Percentiles rank a stretch among this genome's conserved stretches.
Conservation (phyloP, 148 eudicot genomes). For the Arctostaphylos glauca region DNA sequence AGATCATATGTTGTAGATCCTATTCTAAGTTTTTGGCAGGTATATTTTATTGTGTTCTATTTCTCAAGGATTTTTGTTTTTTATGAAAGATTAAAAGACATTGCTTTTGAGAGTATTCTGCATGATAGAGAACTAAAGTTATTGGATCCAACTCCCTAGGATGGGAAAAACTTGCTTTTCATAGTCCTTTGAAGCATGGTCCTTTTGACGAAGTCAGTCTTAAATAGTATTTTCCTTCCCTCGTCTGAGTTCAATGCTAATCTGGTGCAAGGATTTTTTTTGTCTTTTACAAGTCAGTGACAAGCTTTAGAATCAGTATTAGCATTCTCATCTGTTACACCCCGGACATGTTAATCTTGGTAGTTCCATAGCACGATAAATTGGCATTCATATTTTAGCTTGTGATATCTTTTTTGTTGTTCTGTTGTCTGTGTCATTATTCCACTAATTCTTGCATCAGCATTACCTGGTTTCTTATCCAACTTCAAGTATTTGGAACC, state of each 20-base stretch:
- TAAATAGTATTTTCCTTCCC: neutral
- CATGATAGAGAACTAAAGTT: neutral
- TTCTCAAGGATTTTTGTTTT: neutral
- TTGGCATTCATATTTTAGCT: neutral
- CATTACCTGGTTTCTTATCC: neutral
- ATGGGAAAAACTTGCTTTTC: neutral
- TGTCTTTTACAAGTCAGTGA: neutral
- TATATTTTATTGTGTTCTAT: constrained; percentile 25
- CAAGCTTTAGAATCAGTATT: neutral
- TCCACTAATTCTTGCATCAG: neutral
- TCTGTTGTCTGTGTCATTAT: neutral
- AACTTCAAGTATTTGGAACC: neutral
- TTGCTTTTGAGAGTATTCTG: neutral
- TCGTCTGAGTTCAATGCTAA: neutral
- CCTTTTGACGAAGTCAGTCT: neutral
- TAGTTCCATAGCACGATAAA: neutral
- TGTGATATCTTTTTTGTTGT: neutral
- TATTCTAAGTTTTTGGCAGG: constrained; percentile 82
- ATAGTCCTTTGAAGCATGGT: neutral
- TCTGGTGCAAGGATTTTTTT: neutral
- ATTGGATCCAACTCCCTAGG: neutral
- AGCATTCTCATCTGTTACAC: neutral
- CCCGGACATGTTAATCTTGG: neutral
- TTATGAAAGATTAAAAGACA: neutral
- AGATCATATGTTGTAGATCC: constrained; percentile 53